Conservation (phyloP, 2,329 filamentous ascomycete genomes). For the Colletotrichum echinochloae region DNA sequence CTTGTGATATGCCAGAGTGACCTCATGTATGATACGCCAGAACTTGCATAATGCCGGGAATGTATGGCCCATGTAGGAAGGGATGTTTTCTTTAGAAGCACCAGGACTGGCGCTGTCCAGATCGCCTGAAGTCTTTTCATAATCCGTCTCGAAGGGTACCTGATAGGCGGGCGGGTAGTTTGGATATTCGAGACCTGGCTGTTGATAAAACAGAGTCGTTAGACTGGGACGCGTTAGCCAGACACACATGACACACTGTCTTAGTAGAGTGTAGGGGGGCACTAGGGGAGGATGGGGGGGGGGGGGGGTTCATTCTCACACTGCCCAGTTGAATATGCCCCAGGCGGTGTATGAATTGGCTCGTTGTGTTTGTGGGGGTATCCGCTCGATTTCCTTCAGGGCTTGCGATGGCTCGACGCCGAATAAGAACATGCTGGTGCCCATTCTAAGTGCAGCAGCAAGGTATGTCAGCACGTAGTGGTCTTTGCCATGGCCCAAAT, state of each 20-base stretch:
- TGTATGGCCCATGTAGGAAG: slow-evolving; percentile 44
- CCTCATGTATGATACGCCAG: slow-evolving; percentile 53
- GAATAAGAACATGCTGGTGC: slow-evolving; percentile 48
- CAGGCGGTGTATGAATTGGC: slow-evolving; percentile 44
- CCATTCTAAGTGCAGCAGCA: slow-evolving; percentile 47
- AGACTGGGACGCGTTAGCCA: slow-evolving; percentile 42
- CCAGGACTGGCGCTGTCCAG: neutral
- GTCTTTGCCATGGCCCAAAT: slow-evolving; percentile 51
- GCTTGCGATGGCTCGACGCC: slow-evolving; percentile 33
- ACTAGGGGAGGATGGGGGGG: no score
- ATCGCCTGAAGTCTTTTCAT: neutral
- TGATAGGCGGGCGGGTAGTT: slow-evolving; percentile 38
- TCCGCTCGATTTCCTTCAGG: slow-evolving; percentile 16
- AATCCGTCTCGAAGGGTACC: slow-evolving; percentile 39
- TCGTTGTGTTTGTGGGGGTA: slow-evolving; percentile 32
- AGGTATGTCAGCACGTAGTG: slow-evolving; percentile 49
- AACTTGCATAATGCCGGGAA: slow-evolving; percentile 51
- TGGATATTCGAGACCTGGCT: slow-evolving; percentile 45
- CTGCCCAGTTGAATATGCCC: slow-evolving; percentile 53
- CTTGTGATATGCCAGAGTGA: slow-evolving; percentile 46
- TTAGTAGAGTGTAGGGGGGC: no score
- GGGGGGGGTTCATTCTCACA: slow-evolving; percentile 44
- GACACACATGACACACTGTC: neutral
- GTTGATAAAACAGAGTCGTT: slow-evolving; percentile 49
- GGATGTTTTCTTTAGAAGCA: neutral